Base-by-base conservation (phyloP, 1,139 yeast genomes). In the Tardiomyces digboiensis region DNA sequence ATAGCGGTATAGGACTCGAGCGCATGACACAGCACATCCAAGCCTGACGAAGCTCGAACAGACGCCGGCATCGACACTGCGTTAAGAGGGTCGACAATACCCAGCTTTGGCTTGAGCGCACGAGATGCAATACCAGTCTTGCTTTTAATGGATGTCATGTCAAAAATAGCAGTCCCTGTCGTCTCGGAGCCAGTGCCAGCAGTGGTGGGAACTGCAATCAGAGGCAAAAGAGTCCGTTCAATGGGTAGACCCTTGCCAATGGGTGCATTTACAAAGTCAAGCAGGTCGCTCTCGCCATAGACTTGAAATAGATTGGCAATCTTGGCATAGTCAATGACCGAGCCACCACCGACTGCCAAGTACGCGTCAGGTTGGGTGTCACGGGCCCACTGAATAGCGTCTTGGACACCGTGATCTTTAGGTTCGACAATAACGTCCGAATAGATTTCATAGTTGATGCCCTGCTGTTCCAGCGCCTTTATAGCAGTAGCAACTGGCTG, bases 141-240 rank as follows among this genome's bases (percentile, higher is more conserved):
- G 47, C 70, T 61, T 47, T 61, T 59, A 36, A 54, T 54, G 13
- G 47, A 43, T 3, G 58, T 53, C 46, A 66, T 54, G 48, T 66
- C 71, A 50, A 66, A 65, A 42, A 64, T 60, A 13, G 70, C 70
- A 0, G 71, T 66, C 19, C 72, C 72, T 2, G 74, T 70, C 41
- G 73, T 67, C 49, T 70, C 73, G 2, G 72, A 68, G 21, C 71
- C 72, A 18, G 72, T 67, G 36, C 72, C 72, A 7, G 71, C 71
- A n/a, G 71, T 67, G 19, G 71, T 67, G 38, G 70, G 70, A 38
- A 68, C 62, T 7, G 74, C 72, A 44, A 69, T 64, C 49, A 70
- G 51, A 3, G 74, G 74, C 44, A 58, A 50, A 44, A 66, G 51
- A 33, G 52, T 46, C 38, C 56, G 54, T 21, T 57, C 61, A 21